Evolutionary conservation across 2,329 filamentous ascomycete genomes (phyloP), one percentile per base, ranked within the genome.

Genomic region (Trematosphaeria pertusa): DNA sequence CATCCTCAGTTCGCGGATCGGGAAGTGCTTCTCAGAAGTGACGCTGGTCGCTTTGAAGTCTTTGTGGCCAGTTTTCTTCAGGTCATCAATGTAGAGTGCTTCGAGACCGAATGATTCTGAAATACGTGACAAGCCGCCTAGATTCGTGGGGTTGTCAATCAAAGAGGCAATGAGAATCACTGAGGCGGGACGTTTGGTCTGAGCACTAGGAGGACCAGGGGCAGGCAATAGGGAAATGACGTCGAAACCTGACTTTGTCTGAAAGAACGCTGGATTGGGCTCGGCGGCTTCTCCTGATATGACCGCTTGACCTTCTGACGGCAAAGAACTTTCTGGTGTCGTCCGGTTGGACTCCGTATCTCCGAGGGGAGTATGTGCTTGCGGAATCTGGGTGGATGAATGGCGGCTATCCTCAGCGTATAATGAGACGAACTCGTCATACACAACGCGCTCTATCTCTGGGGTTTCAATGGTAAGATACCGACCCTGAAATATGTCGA

Each of bases 41-140:
- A 82, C 79, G 26, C 74, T 70, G 3, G 79, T 78, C 11, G 72
- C 72, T 43, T 74, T 74, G 60, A 82, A 82, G 54, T 79, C 77
- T 45, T 75, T 76, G 46, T 75, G 71, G 0, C 65, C 69, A 0
- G 72, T 65, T 4, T 77, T 71, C 10, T 60, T 60, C 20, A 74
- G 64, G 24, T 73, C 71, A 35, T 70, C 63, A 17, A 82, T 67
- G 57, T 77, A 75, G 12, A 82, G 62, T 2, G 71, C 67, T 31
- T 70, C 65, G 2, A 76, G 71, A 40, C 78, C 79, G 46, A 81
- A 81, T 24, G 80, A 78, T 49, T 82, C 79, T 4, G 73, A 71
- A 38, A 78, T 75, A 28, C 79, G 73, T 18, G 75, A 78, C 9
- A 81, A 71, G 12, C 78, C 78, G 42, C 78, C 78, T 7, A 80